These are phyloP conservation scores for Sphaceloma murrayae DNA, from an alignment of 2,329 filamentous ascomycete genomes.

Conservation along the genomic window DNA sequence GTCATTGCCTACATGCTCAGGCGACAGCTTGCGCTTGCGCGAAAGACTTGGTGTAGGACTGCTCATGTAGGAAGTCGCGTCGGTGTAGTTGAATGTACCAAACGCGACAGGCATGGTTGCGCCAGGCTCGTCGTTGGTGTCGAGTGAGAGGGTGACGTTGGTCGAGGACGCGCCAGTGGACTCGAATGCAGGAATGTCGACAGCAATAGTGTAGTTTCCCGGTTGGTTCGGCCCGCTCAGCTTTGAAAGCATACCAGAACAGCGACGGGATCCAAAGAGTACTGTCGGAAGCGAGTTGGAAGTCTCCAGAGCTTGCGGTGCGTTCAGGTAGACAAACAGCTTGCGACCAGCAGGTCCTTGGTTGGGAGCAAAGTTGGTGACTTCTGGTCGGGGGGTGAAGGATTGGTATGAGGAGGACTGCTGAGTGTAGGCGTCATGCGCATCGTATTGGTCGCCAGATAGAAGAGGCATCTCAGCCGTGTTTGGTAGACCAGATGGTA, in stretches of 20 bases:
- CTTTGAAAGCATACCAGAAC: conserved; percentile 56
- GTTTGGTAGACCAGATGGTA: conserved; percentile 39
- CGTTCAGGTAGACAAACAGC: conserved; percentile 63
- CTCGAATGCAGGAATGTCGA: conserved; percentile 60
- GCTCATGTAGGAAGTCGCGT: conserved; percentile 30
- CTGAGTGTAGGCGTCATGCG: conserved; percentile 43
- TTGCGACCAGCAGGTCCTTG: conserved; percentile 61
- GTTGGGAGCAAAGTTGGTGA: conserved; percentile 61
- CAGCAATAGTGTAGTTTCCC: conserved; percentile 62
- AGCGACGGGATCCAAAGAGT: conserved; percentile 69
- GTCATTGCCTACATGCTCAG: conserved; percentile 30
- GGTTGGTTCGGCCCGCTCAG: conserved; percentile 47
- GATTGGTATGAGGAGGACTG: conserved; percentile 56
- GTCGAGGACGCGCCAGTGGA: conserved; percentile 47
- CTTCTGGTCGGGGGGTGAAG: conserved; percentile 56
- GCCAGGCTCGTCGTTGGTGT: conserved; percentile 45
- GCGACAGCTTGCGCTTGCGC: conserved; percentile 49
- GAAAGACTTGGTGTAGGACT: conserved; percentile 32
- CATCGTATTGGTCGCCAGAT: conserved; percentile 35
- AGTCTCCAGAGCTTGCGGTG: conserved; percentile 62
- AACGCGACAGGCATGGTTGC: conserved; percentile 37
- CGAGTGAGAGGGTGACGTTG: conserved; percentile 49
- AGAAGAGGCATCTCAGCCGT: conserved; percentile 38
- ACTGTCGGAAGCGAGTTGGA: conserved; percentile 45
- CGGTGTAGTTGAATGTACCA: conserved; percentile 53